These are phyloP conservation scores for Didymella segeticola DNA, from an alignment of 2,329 filamentous ascomycete species.

Conservation along the genomic window DNA sequence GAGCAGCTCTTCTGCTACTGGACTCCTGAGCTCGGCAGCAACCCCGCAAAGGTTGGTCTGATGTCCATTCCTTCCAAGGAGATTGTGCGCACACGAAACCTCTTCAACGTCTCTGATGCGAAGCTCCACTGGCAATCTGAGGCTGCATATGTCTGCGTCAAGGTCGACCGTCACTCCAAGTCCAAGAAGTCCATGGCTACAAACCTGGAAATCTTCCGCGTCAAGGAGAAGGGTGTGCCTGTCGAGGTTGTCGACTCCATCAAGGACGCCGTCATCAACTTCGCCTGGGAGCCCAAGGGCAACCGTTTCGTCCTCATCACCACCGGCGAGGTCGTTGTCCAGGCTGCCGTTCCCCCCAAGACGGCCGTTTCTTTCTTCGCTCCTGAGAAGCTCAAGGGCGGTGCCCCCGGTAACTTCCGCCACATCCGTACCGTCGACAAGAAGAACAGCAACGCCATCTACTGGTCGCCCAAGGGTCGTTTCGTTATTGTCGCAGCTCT, in stretches of 20 bases:
- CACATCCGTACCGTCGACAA: constrained; percentile 94
- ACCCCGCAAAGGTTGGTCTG: constrained; percentile 93
- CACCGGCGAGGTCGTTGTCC: constrained; percentile 79
- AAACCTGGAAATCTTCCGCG: constrained; percentile 96
- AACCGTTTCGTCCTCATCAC: constrained; percentile 98
- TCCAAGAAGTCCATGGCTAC: constrained; percentile 98
- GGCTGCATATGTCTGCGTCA: constrained; percentile 91
- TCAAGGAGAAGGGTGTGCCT: constrained; percentile 96
- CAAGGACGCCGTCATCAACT: constrained; percentile 99
- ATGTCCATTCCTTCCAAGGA: constrained; percentile 97
- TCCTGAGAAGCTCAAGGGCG: constrained; percentile 89
- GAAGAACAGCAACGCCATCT: constrained; percentile 99
- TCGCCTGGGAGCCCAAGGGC: constrained; percentile 98
- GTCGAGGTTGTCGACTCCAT: constrained; percentile 97
- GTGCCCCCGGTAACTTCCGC: constrained; percentile 89
- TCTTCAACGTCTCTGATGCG: constrained; percentile 97
- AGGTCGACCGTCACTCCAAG: constrained; percentile 98
- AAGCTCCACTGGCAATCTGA: constrained; percentile 99
- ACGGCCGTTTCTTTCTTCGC: constrained; percentile 96
- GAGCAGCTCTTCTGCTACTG: constrained; percentile 98
- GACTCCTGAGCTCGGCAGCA: constrained; percentile 97
- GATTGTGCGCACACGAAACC: constrained; percentile 89
- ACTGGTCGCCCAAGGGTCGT: constrained; percentile 95
- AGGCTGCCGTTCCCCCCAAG: constrained; percentile 87
- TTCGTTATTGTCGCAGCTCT: constrained; percentile 96